Evolutionary conservation across 345 rosid genomes (phyloP).

Genomic region (Gossypioides kirkii): DNA sequence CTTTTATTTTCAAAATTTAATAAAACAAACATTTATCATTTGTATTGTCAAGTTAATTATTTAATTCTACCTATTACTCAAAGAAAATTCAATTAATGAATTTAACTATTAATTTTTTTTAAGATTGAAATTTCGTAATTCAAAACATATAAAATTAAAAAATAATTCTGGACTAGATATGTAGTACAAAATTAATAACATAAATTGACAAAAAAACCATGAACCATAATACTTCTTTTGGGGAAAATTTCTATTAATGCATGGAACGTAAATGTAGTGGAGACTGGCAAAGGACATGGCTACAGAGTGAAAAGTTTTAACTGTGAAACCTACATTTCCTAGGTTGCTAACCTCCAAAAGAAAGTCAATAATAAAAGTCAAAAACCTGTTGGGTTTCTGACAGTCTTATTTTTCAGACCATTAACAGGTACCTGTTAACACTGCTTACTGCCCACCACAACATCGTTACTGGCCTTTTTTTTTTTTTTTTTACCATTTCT

Average conservation of each 20-base stretch:
- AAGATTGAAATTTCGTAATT: no score
- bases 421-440: neutral
- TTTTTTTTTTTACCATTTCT: constrained; percentile 1
- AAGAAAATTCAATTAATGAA: no score
- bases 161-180: no score
- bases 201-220: no score
- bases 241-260: neutral
- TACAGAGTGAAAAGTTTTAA: neutral
- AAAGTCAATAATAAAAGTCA: constrained; percentile 4
- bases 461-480: neutral
- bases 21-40: no score
- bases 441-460: neutral
- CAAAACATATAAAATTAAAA: no score
- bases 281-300: neutral
- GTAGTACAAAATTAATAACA: no score
- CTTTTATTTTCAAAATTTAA: no score
- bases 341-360: neutral
- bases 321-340: constrained; percentile 13
- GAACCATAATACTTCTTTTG: neutral
- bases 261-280: neutral
- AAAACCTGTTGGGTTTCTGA: constrained; percentile 18
- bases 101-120: no score
- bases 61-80: no score
- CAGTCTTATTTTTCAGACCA: constrained; percentile 8
- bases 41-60: no score